A percentile compares a stretch with the other conserved stretches of the same genome.
Conservation (phyloP, 805 yeast genomes). For the Blastobotrys americana region DNA sequence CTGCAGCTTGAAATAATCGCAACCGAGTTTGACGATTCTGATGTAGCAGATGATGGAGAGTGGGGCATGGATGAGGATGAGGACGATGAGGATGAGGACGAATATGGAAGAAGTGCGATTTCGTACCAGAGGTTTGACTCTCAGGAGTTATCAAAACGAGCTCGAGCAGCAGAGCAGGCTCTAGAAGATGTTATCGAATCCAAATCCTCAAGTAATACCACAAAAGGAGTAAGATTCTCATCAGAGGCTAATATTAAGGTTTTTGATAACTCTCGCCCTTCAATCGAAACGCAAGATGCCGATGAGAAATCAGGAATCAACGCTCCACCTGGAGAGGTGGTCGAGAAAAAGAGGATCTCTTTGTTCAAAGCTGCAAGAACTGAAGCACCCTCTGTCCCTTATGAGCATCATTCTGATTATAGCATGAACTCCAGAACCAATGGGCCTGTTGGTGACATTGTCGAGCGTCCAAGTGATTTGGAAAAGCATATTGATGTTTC, state of each 20-base stretch:
- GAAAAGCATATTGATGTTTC: background rate
- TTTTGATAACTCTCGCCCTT: slow-evolving; percentile 47
- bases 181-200: background rate
- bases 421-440: too few relatives aligned
- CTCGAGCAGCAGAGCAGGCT: slow-evolving; percentile 5
- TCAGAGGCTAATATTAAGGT: slow-evolving; percentile 49
- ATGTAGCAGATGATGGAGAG: slow-evolving; percentile 36
- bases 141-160: slow-evolving; percentile 5
- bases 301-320: background rate
- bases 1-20: slow-evolving; percentile 26
- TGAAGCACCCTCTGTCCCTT: too few relatives aligned
- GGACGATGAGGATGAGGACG: slow-evolving; percentile 35
- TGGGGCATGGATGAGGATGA: slow-evolving; percentile 38
- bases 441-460: slow-evolving; percentile 12
- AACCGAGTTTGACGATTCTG: slow-evolving; percentile 14
- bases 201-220: background rate
- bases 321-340: background rate
- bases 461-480: slow-evolving; percentile 8
- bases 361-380: slow-evolving; percentile 26
- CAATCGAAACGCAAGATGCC: background rate
- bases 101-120: slow-evolving; percentile 30
- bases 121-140: slow-evolving; percentile 3
- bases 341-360: slow-evolving; percentile 18
- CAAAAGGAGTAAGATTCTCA: slow-evolving; percentile 49
- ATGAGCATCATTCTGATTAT: too few relatives aligned